These are phyloP conservation scores for Clausena lansium DNA, from an alignment of 345 rosid genomes.

Conservation along the genomic window DNA sequence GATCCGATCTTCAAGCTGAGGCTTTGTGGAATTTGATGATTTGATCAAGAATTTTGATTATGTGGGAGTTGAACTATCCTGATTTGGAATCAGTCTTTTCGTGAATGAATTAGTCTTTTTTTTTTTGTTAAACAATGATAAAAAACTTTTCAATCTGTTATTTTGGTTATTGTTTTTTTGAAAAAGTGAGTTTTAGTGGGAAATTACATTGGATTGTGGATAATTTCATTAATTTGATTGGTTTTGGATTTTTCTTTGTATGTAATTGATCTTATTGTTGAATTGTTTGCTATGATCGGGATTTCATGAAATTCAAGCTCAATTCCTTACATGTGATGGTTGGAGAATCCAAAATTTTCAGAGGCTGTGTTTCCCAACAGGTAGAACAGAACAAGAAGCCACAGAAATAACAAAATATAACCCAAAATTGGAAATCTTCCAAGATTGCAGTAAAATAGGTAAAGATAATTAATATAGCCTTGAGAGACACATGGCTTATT, in stretches of 20 bases:
- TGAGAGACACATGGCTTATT: constrained; percentile 51
- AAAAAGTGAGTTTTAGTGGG: background rate
- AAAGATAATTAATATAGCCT: constrained; percentile 70
- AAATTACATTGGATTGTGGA: constrained; percentile 5
- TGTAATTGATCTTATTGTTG: too few relatives aligned
- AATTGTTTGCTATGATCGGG: background rate
- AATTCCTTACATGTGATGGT: constrained; percentile 2
- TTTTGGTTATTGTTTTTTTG: background rate
- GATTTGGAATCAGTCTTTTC: background rate
- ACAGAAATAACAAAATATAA: constrained; percentile 43
- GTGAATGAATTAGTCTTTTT: background rate
- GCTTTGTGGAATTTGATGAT: constrained; percentile 5
- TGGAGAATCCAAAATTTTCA: constrained; percentile 47
- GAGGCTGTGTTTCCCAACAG: constrained; percentile 86
- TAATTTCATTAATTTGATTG: background rate
- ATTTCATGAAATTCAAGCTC: constrained; percentile 6
- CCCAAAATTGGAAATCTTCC: constrained; percentile 53
- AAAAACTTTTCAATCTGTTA: background rate
- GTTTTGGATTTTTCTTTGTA: background rate
- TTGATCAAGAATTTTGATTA: constrained; percentile 8
- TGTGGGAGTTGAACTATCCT: background rate
- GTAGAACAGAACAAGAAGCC: constrained; percentile 81
- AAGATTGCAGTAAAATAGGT: constrained; percentile 66
- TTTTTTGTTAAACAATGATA: background rate
- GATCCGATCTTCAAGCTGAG: constrained; percentile 39